These are phyloP conservation scores for Flaveria robusta DNA, from an alignment of 129 eudicot genomes.

Conservation along the genomic window DNA sequence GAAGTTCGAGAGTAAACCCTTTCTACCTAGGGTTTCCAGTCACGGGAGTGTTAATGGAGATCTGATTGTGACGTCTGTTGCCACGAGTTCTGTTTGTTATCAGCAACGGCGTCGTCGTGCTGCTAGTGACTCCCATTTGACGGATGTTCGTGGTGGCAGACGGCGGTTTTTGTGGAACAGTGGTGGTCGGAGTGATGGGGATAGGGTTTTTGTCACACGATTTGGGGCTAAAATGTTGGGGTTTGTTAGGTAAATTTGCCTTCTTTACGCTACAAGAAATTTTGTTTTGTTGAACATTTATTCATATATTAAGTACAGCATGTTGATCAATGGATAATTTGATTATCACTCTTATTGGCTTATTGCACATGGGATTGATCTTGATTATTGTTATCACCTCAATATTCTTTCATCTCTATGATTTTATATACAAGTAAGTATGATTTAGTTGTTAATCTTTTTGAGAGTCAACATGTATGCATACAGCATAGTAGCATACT, in stretches of 20 bases:
- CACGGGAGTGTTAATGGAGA: slow-evolving; percentile 25
- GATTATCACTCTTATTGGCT: background rate
- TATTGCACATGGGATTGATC: too few species aligned
- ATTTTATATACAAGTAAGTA: background rate
- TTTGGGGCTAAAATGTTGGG: slow-evolving; percentile 51
- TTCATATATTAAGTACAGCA: background rate
- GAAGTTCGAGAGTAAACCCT: slow-evolving; percentile 44
- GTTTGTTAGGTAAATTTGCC: slow-evolving; percentile 54
- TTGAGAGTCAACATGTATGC: background rate
- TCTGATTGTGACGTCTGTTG: background rate
- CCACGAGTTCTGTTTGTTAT: slow-evolving; percentile 18
- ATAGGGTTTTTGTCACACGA: slow-evolving; percentile 45
- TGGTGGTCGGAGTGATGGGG: slow-evolving; percentile 47
- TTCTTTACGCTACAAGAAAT: background rate
- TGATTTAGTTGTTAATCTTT: background rate
- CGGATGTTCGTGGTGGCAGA: slow-evolving; percentile 30
- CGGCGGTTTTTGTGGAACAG: slow-evolving; percentile 43
- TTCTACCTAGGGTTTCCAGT: slow-evolving; percentile 54
- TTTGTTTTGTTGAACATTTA: slow-evolving; percentile 11
- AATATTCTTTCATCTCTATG: background rate
- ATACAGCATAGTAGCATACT: too few species aligned
- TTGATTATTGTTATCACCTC: background rate
- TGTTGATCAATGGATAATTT: background rate
- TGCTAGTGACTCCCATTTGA: slow-evolving; percentile 48
- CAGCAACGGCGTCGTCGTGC: slow-evolving; percentile 52